Percentiles rank a stretch among this genome's conserved stretches.
phyloP scores from a whole-genome alignment of 129 eudicot genomes.

The Escallonia rubra region DNA sequence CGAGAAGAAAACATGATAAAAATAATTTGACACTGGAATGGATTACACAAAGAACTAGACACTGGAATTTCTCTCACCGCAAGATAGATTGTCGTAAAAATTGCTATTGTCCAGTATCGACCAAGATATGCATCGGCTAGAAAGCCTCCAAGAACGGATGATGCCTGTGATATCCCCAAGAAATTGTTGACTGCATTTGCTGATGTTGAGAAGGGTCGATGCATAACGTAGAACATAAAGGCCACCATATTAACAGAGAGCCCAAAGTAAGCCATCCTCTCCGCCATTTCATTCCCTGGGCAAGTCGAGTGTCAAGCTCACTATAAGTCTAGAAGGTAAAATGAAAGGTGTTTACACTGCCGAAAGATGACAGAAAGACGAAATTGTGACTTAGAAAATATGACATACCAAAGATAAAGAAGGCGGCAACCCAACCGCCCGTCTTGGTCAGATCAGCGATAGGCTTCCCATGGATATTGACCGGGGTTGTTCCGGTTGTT shows the following conservation, averaged over 20 bases:
- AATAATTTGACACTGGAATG: background rate
- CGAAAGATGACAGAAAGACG: no score
- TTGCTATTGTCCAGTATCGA: slow-evolving; percentile 96
- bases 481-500: slow-evolving; percentile 76
- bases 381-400: background rate
- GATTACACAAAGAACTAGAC: background rate
- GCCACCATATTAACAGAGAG: slow-evolving; percentile 94
- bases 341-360: no score
- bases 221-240: slow-evolving; percentile 93
- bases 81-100: slow-evolving; percentile 86
- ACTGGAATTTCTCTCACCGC: slow-evolving; percentile 37
- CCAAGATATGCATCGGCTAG: slow-evolving; percentile 95
- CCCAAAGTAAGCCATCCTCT: slow-evolving; percentile 96
- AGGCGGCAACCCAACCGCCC: slow-evolving; percentile 91
- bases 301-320: background rate
- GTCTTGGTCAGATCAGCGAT: slow-evolving; percentile 64
- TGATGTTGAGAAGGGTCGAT: slow-evolving; percentile 78
- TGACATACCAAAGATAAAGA: slow-evolving; percentile 73
- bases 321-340: background rate
- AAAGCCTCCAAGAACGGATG: slow-evolving; percentile 88
- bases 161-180: slow-evolving; percentile 87
- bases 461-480: slow-evolving; percentile 74
- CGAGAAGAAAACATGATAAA: background rate
- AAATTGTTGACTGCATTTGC: slow-evolving; percentile 93
- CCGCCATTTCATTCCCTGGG: slow-evolving; percentile 96